phyloP scores from a whole-genome alignment of 1,284 basidiomycete genomes.

The Exobasidium cylindrosporum region DNA sequence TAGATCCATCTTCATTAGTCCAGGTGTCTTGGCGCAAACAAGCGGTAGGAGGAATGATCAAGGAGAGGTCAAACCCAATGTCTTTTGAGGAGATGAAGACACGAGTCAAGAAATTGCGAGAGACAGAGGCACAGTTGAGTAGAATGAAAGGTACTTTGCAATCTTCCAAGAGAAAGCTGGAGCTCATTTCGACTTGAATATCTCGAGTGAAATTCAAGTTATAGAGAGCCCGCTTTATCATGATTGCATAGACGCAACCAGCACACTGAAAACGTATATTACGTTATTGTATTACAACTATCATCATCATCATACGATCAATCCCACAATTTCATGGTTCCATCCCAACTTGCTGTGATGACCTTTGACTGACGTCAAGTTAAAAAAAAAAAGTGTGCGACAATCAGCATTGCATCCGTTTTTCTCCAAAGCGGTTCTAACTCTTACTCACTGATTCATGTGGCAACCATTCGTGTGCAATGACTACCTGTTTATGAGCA shows the following conservation, averaged over 20 bases:
- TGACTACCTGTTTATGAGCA: conserved; percentile 90
- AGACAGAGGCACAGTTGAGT: not conserved
- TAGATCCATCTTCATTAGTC: not conserved
- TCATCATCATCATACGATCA: not conserved
- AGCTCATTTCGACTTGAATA: not conserved
- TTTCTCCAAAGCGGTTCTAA: conserved; percentile 57
- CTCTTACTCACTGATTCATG: conserved; percentile 68
- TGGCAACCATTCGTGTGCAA: conserved; percentile 94
- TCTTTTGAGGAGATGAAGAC: not conserved
- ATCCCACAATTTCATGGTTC: conserved; percentile 87
- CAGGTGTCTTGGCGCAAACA: not conserved
- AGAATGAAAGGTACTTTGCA: conserved; percentile 7
- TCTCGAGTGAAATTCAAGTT: too few species aligned
- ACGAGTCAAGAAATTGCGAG: not conserved
- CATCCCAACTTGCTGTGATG: conserved; percentile 94
- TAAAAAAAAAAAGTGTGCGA: conserved; percentile 1
- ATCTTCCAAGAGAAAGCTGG: not conserved
- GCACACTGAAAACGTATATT: not conserved
- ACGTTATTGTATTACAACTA: not conserved
- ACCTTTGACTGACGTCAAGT: conserved; percentile 63
- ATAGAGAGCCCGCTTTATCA: too few species aligned
- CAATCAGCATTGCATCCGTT: not conserved
- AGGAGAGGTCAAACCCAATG: not conserved
- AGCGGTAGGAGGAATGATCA: not conserved
- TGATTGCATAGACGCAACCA: too few species aligned